Base-by-base conservation (phyloP, 169 alveolate species). In the Eimeria tenella region DNA sequence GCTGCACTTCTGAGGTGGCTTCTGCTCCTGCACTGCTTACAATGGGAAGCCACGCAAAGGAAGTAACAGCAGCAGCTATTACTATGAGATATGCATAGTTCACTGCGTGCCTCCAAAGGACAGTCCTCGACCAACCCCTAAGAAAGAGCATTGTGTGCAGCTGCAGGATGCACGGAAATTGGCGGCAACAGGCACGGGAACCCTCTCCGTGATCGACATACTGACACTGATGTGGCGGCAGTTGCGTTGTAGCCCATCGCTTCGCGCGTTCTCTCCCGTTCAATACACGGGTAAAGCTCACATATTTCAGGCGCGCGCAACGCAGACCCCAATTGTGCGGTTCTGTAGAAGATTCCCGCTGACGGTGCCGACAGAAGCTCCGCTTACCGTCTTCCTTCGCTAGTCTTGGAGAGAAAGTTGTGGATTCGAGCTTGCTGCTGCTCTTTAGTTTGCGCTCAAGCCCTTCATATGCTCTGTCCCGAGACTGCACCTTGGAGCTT, bases 401-500 rank as follows among this genome's bases (percentile, higher is more conserved):
- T 31, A 31, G 42, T 31, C 42, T 31, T 19, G 49, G 65, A 50
- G 86, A 52, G 52, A 49, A 50, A 75, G 49, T 5, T 21, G 90
- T 23, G 74, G 11, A 58, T 58, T 58, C 23, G 74, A 17, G 9
- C 75, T 21, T 31, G 21, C 5, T 70, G 75, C 90, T 82, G 75
- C 42, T 58, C 74, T 60, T 70, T 82, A 53, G 58, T 56, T 25
- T 56, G 10, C 31, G 90, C 75, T 53, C 25, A 60, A 52, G 90
- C 56, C 42, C 60, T 31, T 70, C 75, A 56, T 55, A 68, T 63
- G 53, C 65, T 84, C 63, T 42, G 81, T 25, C 82, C 79, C 92
- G 63, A 84, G 10, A 8, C 25, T 60, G 50, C 50, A 63, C 65
- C 50, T 49, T 21, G 65, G 49, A 62, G 63, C 62, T 62, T 60